These are phyloP conservation scores for Colletotrichum karsti DNA, from an alignment of 2,329 filamentous ascomycete genomes.

Conservation along the genomic window DNA sequence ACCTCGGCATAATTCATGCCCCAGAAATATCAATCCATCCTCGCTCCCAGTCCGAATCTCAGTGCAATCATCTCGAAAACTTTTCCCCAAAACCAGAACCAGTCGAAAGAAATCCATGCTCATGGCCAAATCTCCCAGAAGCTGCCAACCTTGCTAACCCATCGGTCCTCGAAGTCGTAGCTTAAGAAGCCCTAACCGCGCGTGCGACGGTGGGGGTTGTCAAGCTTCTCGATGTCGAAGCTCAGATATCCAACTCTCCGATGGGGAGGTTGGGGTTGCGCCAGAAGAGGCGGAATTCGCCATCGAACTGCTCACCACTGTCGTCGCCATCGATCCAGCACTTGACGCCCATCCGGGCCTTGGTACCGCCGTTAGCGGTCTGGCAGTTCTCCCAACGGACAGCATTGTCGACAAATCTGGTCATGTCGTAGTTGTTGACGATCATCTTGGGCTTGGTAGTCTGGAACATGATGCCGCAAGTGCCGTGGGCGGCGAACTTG, in stretches of 20 bases:
- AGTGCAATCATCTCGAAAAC: neutral
- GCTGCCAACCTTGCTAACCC: neutral
- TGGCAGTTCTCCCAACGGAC: neutral
- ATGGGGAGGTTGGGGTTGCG: neutral
- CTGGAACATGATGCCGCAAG: constrained; percentile 16
- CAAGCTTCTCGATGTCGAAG: neutral
- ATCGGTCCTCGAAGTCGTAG: neutral
- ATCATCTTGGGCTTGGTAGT: neutral
- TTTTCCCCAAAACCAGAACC: neutral
- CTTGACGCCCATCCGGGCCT: constrained; percentile 7
- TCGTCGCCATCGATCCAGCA: neutral
- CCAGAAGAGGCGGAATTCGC: constrained; percentile 20
- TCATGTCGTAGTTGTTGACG: constrained; percentile 15
- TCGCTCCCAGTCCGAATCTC: neutral
- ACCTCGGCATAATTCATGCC: neutral
- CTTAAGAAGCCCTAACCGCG: neutral
- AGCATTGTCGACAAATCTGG: constrained; percentile 2
- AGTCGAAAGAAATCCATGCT: neutral
- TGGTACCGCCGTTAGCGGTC: neutral
- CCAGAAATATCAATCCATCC: neutral
- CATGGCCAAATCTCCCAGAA: constrained; percentile 2
- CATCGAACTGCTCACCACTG: neutral
- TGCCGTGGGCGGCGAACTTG: constrained; percentile 11
- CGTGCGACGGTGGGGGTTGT: constrained; percentile 3
- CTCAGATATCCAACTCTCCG: neutral